Evolutionary conservation across 2,329 filamentous ascomycete genomes (phyloP).

Genomic region (Neurospora sp.): DNA sequence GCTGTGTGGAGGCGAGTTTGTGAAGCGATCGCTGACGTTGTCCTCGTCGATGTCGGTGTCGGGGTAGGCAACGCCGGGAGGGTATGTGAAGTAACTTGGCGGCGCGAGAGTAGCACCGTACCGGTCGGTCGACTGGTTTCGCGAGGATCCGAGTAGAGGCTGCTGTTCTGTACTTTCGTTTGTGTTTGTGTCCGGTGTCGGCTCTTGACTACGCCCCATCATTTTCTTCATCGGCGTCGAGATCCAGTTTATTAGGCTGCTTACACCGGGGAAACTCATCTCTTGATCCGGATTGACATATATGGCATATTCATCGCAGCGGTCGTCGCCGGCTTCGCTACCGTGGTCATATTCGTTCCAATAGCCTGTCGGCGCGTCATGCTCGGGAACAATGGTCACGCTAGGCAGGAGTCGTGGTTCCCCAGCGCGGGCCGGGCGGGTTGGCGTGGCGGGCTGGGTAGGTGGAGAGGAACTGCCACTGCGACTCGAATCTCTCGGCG

Average conservation of each 20-base stretch:
- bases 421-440: not conserved
- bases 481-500: constrained; percentile 22
- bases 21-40: constrained; percentile 7
- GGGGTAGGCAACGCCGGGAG: constrained; percentile 22
- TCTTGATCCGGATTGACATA: constrained; percentile 62
- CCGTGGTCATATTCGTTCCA: constrained; percentile 87
- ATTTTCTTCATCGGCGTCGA: constrained; percentile 39
- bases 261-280: constrained; percentile 51
- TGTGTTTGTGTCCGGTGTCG: not conserved
- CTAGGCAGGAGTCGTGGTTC: constrained; percentile 2
- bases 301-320: constrained; percentile 53
- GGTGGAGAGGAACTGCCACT: constrained; percentile 8
- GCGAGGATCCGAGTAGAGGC: constrained; percentile 20
- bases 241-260: constrained; percentile 45
- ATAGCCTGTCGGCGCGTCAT: constrained; percentile 39
- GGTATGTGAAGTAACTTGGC: constrained; percentile 17
- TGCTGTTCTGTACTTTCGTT: constrained; percentile 15
- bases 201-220: constrained; percentile 17
- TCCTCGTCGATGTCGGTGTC: constrained; percentile 38
- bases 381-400: constrained; percentile 9
- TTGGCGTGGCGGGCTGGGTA: constrained; percentile 5
- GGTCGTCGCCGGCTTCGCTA: constrained; percentile 49
- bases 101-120: constrained; percentile 15
- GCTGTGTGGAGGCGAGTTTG: not conserved
- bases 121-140: constrained; percentile 2